Base-by-base conservation (phyloP, 163 green algal genomes). In the Scenedesmus sp. region DNA sequence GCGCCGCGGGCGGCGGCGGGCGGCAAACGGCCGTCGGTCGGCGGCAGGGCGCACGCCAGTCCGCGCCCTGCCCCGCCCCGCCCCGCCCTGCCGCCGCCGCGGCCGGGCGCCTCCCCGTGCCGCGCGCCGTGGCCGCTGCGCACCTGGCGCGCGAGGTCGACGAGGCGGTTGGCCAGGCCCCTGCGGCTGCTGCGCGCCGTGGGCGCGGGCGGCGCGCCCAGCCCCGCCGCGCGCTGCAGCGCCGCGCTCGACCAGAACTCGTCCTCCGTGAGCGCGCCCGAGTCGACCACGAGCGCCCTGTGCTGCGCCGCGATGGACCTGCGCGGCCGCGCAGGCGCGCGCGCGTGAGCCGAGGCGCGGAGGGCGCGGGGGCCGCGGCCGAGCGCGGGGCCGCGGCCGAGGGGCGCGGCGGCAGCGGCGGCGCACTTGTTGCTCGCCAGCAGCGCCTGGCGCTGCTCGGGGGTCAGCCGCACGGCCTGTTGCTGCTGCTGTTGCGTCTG, bases 221-320 rank as follows among this genome's bases (percentile, higher is more conserved):
- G 34, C 14, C 75, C 69, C 4, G n/a, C 54, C 36, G 50, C 66
- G 0, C 62, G 63, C 63, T 72, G 63, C 65, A 83, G 28, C 11
- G 66, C 39, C 26, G 71, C 56, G 18, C 63, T 69, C 22, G 29
- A 44, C 87, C 88, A 92, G 57, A 92, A 92, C 45, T 92, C 88
- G 10, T 77, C 67, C 31, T 91, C 88, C 18, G 73, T 67, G 13
- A 92, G 60, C 15, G 88, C 76, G 20, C 79, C 76, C 14, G 51
- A 39, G 6, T 77, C 69, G 5, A 58, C n/a, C 22, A 93, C 88
- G 14, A 93, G 82, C 53, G 87, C 58, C 47, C 75, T 63, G 66
- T 92, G 87, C 31, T 92, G 34, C 0, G 50, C 56, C 18, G 82
- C 50, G 29, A 93, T 31, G 34, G 90, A 84, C 39, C 74, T 88